phyloP scores from a whole-genome alignment of 371 early-diverging fungal species.

The Mucor piriformis region DNA sequence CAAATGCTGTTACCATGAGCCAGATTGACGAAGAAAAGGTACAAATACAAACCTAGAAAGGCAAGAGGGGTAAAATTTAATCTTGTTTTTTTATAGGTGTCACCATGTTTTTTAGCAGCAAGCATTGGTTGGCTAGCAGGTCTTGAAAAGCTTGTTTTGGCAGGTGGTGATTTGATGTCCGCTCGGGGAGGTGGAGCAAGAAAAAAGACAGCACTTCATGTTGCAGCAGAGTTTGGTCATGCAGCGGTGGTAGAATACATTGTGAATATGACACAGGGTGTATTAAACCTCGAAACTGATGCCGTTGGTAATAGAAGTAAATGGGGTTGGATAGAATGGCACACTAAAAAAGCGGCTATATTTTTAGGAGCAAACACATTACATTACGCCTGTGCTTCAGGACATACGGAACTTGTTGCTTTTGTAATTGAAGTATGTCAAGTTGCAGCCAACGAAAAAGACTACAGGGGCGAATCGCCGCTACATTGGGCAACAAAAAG shows the following conservation, averaged over 20 bases:
- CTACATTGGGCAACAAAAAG: constrained; percentile 45
- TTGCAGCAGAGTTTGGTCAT: constrained; percentile 45
- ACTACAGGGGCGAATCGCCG: constrained; percentile 34
- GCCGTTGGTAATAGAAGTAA: constrained; percentile 25
- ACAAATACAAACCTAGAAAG: background rate
- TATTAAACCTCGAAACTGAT: constrained; percentile 39
- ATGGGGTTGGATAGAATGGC: background rate
- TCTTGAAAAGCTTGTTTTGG: constrained; percentile 40
- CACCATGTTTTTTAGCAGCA: constrained; percentile 52
- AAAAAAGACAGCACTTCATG: constrained; percentile 46
- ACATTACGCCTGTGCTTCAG: constrained; percentile 50
- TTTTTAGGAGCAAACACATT: constrained; percentile 41
- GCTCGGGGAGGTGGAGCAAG: constrained; percentile 43
- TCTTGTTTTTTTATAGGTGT: constrained; percentile 23
- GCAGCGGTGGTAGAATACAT: constrained; percentile 44
- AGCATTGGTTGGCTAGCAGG: constrained; percentile 45
- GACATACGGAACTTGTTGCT: constrained; percentile 41
- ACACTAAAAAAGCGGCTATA: too few relatives aligned
- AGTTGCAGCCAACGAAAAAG: constrained; percentile 27
- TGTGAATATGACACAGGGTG: constrained; percentile 40
- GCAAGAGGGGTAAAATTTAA: background rate
- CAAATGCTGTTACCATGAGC: constrained; percentile 38
- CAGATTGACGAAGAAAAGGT: constrained; percentile 48
- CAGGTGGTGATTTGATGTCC: constrained; percentile 44
- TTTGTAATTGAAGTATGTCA: constrained; percentile 33